Conservation (phyloP, 495 filamentous ascomycete genomes). For the Xylaria nigripes region DNA sequence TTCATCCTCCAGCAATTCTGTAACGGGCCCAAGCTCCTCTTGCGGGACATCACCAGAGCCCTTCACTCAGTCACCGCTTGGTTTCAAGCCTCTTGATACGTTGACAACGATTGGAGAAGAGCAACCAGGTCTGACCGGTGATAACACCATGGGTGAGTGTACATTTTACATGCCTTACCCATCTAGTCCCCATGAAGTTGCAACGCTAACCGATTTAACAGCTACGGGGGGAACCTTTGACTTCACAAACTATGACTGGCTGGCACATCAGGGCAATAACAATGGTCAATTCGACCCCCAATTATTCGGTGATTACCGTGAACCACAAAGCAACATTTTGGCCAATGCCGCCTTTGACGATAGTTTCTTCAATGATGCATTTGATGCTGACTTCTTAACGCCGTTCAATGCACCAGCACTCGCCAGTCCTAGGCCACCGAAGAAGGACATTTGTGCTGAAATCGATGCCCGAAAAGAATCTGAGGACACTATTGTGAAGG, state of each 20-base stretch:
- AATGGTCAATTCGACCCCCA: constrained; percentile 84
- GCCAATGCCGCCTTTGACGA: constrained; percentile 54
- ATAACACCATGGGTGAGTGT: constrained; percentile 27
- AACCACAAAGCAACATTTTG: constrained; percentile 70
- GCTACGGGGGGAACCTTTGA: constrained; percentile 32
- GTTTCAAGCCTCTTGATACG: constrained; percentile 53
- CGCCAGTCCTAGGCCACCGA: constrained; percentile 37
- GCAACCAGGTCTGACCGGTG: constrained; percentile 25
- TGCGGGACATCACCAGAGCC: constrained; percentile 59
- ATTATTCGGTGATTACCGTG: constrained; percentile 88
- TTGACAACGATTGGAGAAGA: constrained; percentile 51
- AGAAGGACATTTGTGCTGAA: constrained; percentile 63
- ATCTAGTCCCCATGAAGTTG: background rate
- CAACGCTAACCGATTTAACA: constrained; percentile 13
- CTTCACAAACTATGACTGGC: constrained; percentile 56
- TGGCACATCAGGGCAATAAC: constrained; percentile 78
- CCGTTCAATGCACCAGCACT: constrained; percentile 60
- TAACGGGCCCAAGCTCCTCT: constrained; percentile 60
- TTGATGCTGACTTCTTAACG: constrained; percentile 67
- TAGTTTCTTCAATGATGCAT: constrained; percentile 84
- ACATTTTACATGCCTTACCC: background rate
- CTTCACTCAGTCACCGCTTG: constrained; percentile 45
- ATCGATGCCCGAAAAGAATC: constrained; percentile 65
- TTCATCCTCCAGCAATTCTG: constrained; percentile 53
- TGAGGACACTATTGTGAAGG: constrained; percentile 55